Percentiles rank a stretch among this genome's conserved stretches.
These are phyloP conservation scores for Auriculariales sp. DNA, from an alignment of 768 basidiomycete genomes.

Conservation along the genomic window DNA sequence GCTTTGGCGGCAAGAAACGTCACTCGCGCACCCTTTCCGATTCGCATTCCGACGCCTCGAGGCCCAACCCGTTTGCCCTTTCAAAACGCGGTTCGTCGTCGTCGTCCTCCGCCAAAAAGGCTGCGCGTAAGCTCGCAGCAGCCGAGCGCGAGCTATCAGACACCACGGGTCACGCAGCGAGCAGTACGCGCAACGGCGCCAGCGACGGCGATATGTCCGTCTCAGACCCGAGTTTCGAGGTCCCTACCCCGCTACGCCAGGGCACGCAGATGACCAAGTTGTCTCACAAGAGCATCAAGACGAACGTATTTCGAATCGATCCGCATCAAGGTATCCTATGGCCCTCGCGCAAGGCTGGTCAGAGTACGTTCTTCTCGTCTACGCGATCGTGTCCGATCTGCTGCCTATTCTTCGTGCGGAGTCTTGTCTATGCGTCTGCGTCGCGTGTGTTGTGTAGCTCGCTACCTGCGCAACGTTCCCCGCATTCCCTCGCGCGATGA, in stretches of 20 bases:
- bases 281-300: slow-evolving; percentile 61
- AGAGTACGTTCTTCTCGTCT: slow-evolving; percentile 37
- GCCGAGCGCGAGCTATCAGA: background rate
- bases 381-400: too few species aligned
- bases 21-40: background rate
- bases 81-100: too few species aligned
- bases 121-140: background rate
- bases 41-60: too few species aligned
- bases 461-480: too few species aligned
- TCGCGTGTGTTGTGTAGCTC: too few species aligned
- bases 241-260: slow-evolving; percentile 41
- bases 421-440: too few species aligned
- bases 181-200: background rate
- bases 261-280: slow-evolving; percentile 76
- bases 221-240: slow-evolving; percentile 18
- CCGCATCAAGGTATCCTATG: slow-evolving; percentile 71
- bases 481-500: too few species aligned
- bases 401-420: too few species aligned
- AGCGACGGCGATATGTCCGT: background rate
- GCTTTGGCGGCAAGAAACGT: background rate
- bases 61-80: too few species aligned
- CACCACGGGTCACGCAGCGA: background rate
- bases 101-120: too few species aligned
- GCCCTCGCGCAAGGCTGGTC: slow-evolving; percentile 55
- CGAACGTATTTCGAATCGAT: slow-evolving; percentile 54